Conservation (phyloP, 2,329 filamentous ascomycete species). For the Epichloe brachyelytri region DNA sequence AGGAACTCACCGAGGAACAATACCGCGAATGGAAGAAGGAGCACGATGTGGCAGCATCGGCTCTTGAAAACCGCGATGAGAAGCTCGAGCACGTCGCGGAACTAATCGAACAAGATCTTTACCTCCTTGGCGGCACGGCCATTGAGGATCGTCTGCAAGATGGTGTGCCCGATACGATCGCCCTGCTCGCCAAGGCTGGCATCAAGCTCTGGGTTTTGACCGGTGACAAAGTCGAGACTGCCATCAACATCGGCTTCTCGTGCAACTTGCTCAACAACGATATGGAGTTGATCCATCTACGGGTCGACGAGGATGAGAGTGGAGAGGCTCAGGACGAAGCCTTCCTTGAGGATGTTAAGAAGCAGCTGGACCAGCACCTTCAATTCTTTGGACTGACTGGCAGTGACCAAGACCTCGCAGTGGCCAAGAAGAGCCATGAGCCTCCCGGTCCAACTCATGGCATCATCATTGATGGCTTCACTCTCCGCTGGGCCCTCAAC, state of each 20-base stretch:
- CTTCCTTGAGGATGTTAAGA: slow-evolving; percentile 46
- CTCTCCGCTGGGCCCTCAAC: slow-evolving; percentile 74
- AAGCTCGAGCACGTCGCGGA: slow-evolving; percentile 86
- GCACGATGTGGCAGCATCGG: slow-evolving; percentile 75
- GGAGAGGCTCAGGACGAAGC: slow-evolving; percentile 32
- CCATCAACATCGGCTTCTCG: slow-evolving; percentile 99
- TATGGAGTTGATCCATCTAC: slow-evolving; percentile 90
- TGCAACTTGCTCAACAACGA: slow-evolving; percentile 96
- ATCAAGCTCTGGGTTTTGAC: slow-evolving; percentile 99
- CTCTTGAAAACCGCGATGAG: slow-evolving; percentile 78
- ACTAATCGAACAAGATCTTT: slow-evolving; percentile 79
- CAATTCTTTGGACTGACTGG: slow-evolving; percentile 66
- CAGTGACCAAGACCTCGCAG: slow-evolving; percentile 69
- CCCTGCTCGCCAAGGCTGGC: slow-evolving; percentile 77
- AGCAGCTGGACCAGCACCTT: slow-evolving; percentile 63
- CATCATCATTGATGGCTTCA: slow-evolving; percentile 88
- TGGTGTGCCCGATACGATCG: slow-evolving; percentile 91
- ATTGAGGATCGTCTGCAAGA: slow-evolving; percentile 97
- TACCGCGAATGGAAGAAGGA: slow-evolving; percentile 76
- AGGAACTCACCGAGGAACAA: slow-evolving; percentile 66
- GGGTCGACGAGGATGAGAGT: slow-evolving; percentile 61
- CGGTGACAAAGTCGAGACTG: slow-evolving; percentile 96
- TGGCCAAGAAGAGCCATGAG: slow-evolving; percentile 71
- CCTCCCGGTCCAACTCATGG: slow-evolving; percentile 81
- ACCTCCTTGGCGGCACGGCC: slow-evolving; percentile 80